phyloP scores from a whole-genome alignment of 169 alveolate genomes.

The Perkinsus chesapeaki region DNA sequence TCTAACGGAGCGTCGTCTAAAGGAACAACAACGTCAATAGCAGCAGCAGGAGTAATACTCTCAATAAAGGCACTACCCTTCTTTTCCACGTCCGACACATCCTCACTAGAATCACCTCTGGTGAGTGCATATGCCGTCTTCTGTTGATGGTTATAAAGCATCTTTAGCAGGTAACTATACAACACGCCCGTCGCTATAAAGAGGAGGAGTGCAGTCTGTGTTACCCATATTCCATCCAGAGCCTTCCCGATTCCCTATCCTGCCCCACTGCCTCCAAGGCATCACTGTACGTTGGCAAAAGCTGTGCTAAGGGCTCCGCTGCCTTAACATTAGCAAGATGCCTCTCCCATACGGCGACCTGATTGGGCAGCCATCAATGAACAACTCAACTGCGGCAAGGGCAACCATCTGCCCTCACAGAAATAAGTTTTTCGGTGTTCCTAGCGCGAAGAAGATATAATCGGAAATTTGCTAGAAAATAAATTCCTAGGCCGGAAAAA shows the following conservation, averaged over 20 bases:
- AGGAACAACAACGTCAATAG: neutral
- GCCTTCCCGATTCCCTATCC: neutral
- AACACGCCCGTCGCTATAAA: too few species aligned
- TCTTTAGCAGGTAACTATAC: neutral
- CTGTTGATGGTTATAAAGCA: neutral
- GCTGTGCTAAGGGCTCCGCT: neutral
- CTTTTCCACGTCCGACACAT: neutral
- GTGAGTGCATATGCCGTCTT: neutral
- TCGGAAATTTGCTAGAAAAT: too few species aligned
- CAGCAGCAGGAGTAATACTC: too few species aligned
- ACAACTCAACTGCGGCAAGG: too few species aligned
- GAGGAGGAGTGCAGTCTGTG: too few species aligned
- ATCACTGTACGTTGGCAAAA: neutral
- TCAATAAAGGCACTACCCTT: neutral
- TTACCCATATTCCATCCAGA: neutral
- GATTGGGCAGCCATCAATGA: too few species aligned
- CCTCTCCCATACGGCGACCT: neutral
- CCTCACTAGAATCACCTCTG: neutral
- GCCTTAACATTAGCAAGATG: neutral
- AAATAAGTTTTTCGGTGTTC: too few species aligned
- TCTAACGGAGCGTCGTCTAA: neutral
- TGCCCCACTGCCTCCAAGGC: neutral
- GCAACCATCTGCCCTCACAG: too few species aligned
- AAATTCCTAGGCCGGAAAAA: too few species aligned
- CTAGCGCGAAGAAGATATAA: too few species aligned